These are phyloP conservation scores for Orbilia blumenaviensis DNA, from an alignment of 2,329 filamentous ascomycete genomes.

Conservation along the genomic window DNA sequence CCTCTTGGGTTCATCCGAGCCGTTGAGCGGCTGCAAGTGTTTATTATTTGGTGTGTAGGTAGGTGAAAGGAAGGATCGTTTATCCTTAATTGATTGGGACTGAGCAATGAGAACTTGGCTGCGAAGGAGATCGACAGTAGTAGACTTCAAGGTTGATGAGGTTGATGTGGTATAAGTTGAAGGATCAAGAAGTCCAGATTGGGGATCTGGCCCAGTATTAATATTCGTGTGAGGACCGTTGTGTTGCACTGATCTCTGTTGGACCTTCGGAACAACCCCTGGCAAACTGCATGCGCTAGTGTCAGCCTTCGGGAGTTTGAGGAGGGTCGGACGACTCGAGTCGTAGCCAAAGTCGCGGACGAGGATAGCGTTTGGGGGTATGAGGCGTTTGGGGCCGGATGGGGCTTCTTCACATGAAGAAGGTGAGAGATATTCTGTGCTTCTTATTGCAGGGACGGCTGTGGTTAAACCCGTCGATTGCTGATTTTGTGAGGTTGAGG, in stretches of 20 bases:
- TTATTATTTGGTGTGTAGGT: constrained; percentile 23
- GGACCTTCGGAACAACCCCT: constrained; percentile 48
- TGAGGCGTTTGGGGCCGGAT: constrained; percentile 30
- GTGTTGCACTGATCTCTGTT: constrained; percentile 37
- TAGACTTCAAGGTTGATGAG: not conserved
- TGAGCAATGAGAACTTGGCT: constrained; percentile 48
- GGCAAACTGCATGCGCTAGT: constrained; percentile 40
- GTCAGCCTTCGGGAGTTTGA: constrained; percentile 48
- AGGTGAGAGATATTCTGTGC: constrained; percentile 29
- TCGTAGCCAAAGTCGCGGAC: constrained; percentile 34
- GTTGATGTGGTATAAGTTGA: constrained; percentile 9
- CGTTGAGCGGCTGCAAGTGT: constrained; percentile 34
- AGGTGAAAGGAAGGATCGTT: constrained; percentile 35
- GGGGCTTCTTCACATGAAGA: constrained; percentile 12
- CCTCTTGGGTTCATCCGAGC: constrained; percentile 53
- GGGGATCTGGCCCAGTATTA: constrained; percentile 40
- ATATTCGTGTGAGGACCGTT: constrained; percentile 37
- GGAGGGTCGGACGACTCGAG: constrained; percentile 42
- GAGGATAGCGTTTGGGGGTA: constrained; percentile 33
- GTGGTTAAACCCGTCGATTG: constrained; percentile 19
- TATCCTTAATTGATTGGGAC: constrained; percentile 45
- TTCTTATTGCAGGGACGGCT: constrained; percentile 31
- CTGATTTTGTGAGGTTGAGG: not conserved
- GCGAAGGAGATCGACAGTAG: constrained; percentile 29
- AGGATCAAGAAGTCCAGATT: constrained; percentile 37